Evolutionary conservation across 129 eudicot species (phyloP), one percentile per base, ranked within the genome.

Genomic region (Ambrosia trifida): DNA sequence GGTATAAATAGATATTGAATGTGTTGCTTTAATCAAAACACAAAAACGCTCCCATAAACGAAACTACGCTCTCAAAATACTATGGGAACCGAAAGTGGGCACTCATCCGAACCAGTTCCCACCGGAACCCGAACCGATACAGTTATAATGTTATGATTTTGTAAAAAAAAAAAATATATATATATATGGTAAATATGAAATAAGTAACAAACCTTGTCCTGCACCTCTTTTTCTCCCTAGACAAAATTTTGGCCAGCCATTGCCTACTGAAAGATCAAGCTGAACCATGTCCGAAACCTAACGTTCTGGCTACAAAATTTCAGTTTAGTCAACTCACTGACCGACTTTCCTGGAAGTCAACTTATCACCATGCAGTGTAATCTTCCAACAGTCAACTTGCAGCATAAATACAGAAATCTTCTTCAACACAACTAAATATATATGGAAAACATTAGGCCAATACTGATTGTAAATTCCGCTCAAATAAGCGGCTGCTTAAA

Each of bases 311-410:
- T 11, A 50, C 51, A 69, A 35, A 17, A 2, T 53, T 40, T 53
- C 74, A 53, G 1, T 38, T 20, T 40, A 6, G 44, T 47, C 28
- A 28, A 51, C 14, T 87, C 84, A 91, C 38, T 85, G 79, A 44
- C 78, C 87, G 40, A 83, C 41, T 46, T 79, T 83, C 79, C 98
- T 81, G 5, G 96, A 86, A 43, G 76, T 76, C 64, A 81, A 76
- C 76, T 85, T 87, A 73, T 92, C 95, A 63, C 98, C 98, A 40
- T 72, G 86, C 50, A 93, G 68, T 11, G 98, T 89, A 62, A 93
- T 71, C 83, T 87, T 93, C 98, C 98, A 93, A 88, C 86, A 72
- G 78, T 87, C 91, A 68, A 82, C 91, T 83, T 89, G 96, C 18
- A 93, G 78, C 85, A 89, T 76, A 72, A 92, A 92, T n/a, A 92